Base-by-base conservation (phyloP, 768 basidiomycete genomes). In the Inosperma sp. region DNA sequence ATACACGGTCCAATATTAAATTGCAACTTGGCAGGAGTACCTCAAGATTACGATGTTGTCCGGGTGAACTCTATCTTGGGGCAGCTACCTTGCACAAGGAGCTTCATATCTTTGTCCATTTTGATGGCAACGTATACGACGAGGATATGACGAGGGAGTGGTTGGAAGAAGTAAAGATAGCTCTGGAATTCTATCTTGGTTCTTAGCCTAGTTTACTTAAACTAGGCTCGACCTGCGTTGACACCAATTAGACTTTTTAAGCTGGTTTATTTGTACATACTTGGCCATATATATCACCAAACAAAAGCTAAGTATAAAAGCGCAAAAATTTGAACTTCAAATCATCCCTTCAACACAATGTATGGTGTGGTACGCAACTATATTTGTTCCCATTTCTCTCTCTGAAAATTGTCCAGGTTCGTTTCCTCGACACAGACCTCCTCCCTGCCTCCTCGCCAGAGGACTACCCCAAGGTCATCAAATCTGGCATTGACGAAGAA, bases 41-140 rank as follows among this genome's bases (percentile, higher is more conserved):
- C 34, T 47, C 55, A 10, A 51, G 51, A 54, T 62, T 81, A 10
- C 75, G 70, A 30, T 67, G 69, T 46, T 72, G 76, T 7, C 75
- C 79, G 2, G 67, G 58, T 2, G 75, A 81, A 55, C 59, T 78
- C 52, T 80, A 79, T 55, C 67, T 80, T 0, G 73, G 75, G 2
- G 73, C 77, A 13, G 46, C 62, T 3, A 75, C 66, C 2, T 59
- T 56, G 4, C 57, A 54, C 2, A 59, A 68, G 26, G 60, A 64
- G 27, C 50, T 82, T 30, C 50, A 50, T 2, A 39, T 80, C 21
- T 48, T 57, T 68, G 4, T 70, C 48, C 54, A 75, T 59, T 69
- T 66, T 56, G 80, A 82, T 41, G 63, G 59, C 5, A 77, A 81
- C 54, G 74, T 76, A 4, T 80, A 71, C 39, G 68, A 74, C 2